phyloP scores from a whole-genome alignment of 352 stramenopile species.

The Aphanomyces astaci region DNA sequence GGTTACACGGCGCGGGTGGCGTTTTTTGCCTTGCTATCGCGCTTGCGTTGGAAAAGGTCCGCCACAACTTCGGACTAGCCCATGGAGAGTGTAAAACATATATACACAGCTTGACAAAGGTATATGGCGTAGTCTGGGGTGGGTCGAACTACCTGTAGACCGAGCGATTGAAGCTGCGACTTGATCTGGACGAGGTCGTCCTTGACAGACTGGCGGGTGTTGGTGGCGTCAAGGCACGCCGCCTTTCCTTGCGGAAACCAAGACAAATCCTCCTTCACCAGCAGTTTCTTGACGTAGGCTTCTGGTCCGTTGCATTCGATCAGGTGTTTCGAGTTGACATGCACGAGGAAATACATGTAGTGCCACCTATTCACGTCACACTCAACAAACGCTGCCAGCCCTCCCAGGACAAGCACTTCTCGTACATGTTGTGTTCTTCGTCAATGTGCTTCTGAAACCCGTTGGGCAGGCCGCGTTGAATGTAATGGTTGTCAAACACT shows the following conservation, averaged over 20 bases:
- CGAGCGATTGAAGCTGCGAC: not conserved
- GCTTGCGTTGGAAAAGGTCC: not conserved
- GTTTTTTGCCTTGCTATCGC: not conserved
- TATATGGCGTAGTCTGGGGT: no score
- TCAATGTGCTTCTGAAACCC: slow-evolving; percentile 25
- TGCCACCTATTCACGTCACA: slow-evolving; percentile 6
- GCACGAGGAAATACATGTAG: slow-evolving; percentile 25
- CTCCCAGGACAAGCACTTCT: no score
- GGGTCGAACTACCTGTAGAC: not conserved
- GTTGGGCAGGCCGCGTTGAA: slow-evolving; percentile 15
- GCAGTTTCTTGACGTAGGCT: slow-evolving; percentile 21
- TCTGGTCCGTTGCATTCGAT: slow-evolving; percentile 26
- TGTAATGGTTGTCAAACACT: slow-evolving; percentile 29
- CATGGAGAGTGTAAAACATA: not conserved
- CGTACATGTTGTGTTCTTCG: slow-evolving; percentile 25
- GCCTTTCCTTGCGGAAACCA: slow-evolving; percentile 25
- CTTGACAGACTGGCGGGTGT: not conserved
- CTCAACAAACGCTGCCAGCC: no score
- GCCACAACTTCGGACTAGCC: not conserved
- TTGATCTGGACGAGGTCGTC: slow-evolving; percentile 3
- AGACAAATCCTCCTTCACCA: slow-evolving; percentile 15
- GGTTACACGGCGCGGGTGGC: not conserved
- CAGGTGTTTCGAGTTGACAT: slow-evolving; percentile 21
- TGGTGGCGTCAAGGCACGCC: not conserved
- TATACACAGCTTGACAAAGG: not conserved